Base-by-base conservation (phyloP, 495 filamentous ascomycete genomes). In the Astrocystis sublimbata region DNA sequence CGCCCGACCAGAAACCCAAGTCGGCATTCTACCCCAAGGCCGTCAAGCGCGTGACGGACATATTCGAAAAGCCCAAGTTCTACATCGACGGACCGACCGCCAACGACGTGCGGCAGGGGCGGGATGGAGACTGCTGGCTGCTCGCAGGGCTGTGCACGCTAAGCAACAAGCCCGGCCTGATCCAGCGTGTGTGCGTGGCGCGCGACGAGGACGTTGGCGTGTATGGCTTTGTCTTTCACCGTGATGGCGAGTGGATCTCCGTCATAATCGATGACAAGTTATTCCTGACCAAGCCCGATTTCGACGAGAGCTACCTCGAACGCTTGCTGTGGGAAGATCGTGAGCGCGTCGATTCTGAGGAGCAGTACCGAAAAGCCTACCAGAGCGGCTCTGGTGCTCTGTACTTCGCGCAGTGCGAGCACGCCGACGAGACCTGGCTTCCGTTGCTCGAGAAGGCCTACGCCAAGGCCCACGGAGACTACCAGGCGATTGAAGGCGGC, bases 401-500 rank as follows among this genome's bases (percentile, higher is more conserved):
- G 6, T 92, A 90, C 65, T 96, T 96, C 76, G 91, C 92, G 1
- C 90, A 92, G 66, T 96, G 92, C 73, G 83, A 85, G 65, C 85
- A 92, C 68, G 81, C 85, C 24, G 93, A 96, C 68, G 93, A 98
- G 77, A 98, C 92, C 0, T 98, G 93, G 93, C 78, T 98, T 26
- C 93, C 93, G 1, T 76, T 98, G 47, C 83, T 98, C 3, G 93
- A 98, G 69, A 98, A 98, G 74, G 93, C 93, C 0, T 98, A 94
- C 75, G 93, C 93, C 46, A 98, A 98, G 73, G 92, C 92, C 10
- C 93, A 98, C 67, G 92, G 92, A 3, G 91, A 94, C 71, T 96
- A 89, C 67, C 81, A 84, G 10, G 82, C 92, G 1, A 92, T 97
- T 49, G 88, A 93, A 62, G 92, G 92, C 19, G 92, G 92, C 1